Conservation (phyloP, 345 rosid species). For the Corchorus olitorius region DNA sequence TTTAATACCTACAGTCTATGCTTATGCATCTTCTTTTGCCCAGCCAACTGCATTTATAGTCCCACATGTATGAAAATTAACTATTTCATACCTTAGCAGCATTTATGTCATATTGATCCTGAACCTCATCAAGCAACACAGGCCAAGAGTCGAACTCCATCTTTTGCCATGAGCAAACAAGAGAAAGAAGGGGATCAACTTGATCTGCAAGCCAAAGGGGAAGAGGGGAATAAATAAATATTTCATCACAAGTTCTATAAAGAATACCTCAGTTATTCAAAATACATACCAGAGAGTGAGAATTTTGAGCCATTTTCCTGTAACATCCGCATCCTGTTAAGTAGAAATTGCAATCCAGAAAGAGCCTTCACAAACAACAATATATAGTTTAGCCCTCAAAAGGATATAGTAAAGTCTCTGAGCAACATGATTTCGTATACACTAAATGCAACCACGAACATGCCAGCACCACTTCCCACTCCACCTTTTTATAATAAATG, state of each 20-base stretch:
- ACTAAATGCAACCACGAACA: slow-evolving; percentile 16
- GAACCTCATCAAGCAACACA: slow-evolving; percentile 82
- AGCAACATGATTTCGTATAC: slow-evolving; percentile 1
- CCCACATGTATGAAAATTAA: background rate
- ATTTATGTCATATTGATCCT: slow-evolving; percentile 70
- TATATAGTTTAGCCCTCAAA: slow-evolving; percentile 18
- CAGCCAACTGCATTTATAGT: background rate
- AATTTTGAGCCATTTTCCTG: slow-evolving; percentile 72
- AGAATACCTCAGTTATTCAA: background rate
- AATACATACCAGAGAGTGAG: slow-evolving; percentile 62
- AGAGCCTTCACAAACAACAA: slow-evolving; percentile 57
- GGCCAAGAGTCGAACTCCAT: slow-evolving; percentile 88
- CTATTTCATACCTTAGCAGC: slow-evolving; percentile 70
- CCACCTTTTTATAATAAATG: slow-evolving; percentile 7
- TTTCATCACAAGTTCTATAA: slow-evolving; percentile 2
- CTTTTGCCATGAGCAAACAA: slow-evolving; percentile 83
- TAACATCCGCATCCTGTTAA: slow-evolving; percentile 52
- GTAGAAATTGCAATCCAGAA: slow-evolving; percentile 80
- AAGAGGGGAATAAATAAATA: slow-evolving; percentile 12
- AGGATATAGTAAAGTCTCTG: background rate
- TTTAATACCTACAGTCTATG: background rate
- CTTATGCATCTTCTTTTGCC: background rate
- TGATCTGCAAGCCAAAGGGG: slow-evolving; percentile 43
- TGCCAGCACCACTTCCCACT: background rate
- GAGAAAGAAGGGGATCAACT: slow-evolving; percentile 61